phyloP scores from a whole-genome alignment of 2,329 filamentous ascomycete species.

The Pseudodiploospora longispora region DNA sequence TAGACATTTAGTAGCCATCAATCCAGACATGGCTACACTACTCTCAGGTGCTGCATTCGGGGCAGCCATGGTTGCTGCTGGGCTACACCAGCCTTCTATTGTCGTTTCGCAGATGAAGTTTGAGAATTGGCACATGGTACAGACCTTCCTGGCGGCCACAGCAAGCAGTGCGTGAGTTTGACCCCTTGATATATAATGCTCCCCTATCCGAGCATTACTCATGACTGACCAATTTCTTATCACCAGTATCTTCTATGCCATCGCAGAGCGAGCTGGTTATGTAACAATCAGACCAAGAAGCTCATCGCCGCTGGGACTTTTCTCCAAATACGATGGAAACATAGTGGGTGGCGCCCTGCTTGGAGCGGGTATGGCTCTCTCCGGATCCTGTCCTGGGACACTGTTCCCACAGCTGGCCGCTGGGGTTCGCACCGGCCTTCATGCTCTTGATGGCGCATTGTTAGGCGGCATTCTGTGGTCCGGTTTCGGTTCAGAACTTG shows the following conservation, averaged over 20 bases:
- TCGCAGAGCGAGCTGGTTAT: conserved; percentile 35
- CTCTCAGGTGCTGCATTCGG: conserved; percentile 53
- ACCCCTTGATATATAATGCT: background rate
- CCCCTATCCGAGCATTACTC: background rate
- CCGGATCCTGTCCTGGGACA: conserved; percentile 58
- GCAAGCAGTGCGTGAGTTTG: conserved; percentile 51
- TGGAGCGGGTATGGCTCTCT: conserved; percentile 58
- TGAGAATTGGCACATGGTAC: conserved; percentile 56
- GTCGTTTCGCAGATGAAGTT: conserved; percentile 55
- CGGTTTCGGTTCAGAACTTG: conserved; percentile 29
- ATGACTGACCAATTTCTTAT: background rate
- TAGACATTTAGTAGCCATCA: background rate
- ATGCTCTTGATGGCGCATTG: conserved; percentile 45
- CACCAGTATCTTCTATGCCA: conserved; percentile 35
- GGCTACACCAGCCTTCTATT: conserved; percentile 51
- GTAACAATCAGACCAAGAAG: conserved; percentile 38
- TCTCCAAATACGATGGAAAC: conserved; percentile 54
- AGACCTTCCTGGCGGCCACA: conserved; percentile 55
- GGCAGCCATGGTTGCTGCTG: conserved; percentile 50
- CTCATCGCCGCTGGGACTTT: conserved; percentile 44
- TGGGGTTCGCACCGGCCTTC: conserved; percentile 42
- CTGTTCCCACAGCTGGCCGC: conserved; percentile 52
- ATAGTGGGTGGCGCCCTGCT: conserved; percentile 54
- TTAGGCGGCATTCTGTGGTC: conserved; percentile 48
- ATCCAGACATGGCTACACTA: conserved; percentile 22